Evolutionary conservation across 1,284 basidiomycete species (phyloP), one percentile per base, ranked within the genome.

Genomic region (Veloporphyrellus conicus): DNA sequence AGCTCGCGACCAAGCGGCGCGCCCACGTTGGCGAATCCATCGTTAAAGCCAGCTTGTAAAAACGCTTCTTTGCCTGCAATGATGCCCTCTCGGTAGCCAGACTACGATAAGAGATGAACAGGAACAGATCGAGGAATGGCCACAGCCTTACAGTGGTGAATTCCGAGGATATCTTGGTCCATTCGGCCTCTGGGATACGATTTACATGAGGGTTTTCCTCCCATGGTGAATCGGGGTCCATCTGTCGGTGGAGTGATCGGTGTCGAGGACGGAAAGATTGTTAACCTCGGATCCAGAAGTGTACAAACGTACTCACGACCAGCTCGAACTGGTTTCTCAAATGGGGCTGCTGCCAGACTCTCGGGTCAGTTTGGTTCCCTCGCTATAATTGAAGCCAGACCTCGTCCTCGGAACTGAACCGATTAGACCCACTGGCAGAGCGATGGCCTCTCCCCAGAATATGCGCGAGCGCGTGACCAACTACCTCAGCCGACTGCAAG

Each of bases 31-130:
- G 82, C 82, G 57, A 88, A 93, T 15, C 87, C 90, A 15, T 74
- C 71, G 62, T 94, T 87, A 58, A 93, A 93, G 1, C 90, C 90
- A 51, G 78, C 71, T 57, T 94, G 90, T 0, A 93, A 73, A 10
- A 81, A 79, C 2, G 75, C 72, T 66, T 91, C 86, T 64, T 93
- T 93, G 10, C 91, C 90, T 3, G 82, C 81, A 0, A 82, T 87
- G 55, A 93, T 91, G 22, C 90, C 91, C 66, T 93, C 90, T 15
- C 90, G 81, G 59, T 93, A 93, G 2, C 91, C 91, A 18, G 79
- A 78, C 91, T 93, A 44, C 37, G 32, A 50, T 34, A 31, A 18
- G 8, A 29, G 3, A 18, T 56, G 49, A 57, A 36, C 18, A 8
- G 3, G 16, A 10, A 25, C n/a, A 16, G 2, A 52, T 38, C 19